phyloP scores from a whole-genome alignment of 768 basidiomycete genomes.

The Lactarius tabidus region DNA sequence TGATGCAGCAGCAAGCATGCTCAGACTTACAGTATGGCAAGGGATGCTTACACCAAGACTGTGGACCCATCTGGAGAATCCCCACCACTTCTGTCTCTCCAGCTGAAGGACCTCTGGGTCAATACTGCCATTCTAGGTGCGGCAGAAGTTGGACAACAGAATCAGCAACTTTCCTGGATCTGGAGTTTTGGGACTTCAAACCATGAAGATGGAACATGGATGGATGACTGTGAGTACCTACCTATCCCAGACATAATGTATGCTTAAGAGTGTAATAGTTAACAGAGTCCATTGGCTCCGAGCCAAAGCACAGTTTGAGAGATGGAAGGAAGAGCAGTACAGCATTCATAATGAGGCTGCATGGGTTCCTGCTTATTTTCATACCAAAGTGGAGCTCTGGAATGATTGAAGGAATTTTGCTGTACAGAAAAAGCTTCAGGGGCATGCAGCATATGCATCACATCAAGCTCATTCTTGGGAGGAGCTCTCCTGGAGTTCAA shows the following conservation, averaged over 20 bases:
- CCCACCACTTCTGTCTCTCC: no score
- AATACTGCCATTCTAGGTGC: not conserved
- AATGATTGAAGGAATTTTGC: no score
- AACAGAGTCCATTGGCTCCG: not conserved
- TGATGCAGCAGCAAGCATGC: no score
- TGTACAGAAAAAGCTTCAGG: no score
- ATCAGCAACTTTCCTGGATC: not conserved
- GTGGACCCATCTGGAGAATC: no score
- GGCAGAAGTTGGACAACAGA: not conserved
- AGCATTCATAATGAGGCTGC: not conserved
- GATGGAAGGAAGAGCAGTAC: no score
- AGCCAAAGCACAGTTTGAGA: not conserved
- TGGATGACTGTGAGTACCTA: not conserved
- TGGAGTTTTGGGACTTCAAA: no score
- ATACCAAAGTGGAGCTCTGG: not conserved
- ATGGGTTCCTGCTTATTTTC: not conserved
- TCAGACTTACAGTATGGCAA: no score
- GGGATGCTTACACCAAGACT: no score
- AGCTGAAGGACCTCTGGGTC: not conserved
- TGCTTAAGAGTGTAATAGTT: not conserved
- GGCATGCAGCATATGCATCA: no score
- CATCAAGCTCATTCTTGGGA: no score
- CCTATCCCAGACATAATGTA: not conserved
- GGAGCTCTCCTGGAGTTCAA: no score
- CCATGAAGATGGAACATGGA: not conserved